These are phyloP conservation scores for Globisporangium canariense DNA, from an alignment of 352 stramenopile genomes.

Conservation along the genomic window DNA sequence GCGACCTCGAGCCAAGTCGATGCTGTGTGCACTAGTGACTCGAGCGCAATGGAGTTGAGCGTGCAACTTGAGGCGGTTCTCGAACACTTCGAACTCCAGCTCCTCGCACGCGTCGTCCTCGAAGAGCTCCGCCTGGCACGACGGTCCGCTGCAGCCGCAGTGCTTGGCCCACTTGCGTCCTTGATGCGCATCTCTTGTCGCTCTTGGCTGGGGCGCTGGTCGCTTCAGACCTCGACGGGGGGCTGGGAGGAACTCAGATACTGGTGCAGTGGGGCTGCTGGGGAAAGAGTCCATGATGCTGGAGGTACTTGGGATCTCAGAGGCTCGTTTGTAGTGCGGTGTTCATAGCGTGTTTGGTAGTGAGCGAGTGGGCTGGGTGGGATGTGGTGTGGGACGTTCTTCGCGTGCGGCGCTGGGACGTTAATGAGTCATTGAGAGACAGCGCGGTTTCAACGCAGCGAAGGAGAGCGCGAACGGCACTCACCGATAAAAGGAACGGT, in stretches of 20 bases:
- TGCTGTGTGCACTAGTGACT: too few species aligned
- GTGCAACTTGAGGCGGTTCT: neutral
- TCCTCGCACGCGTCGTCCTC: constrained; percentile 8
- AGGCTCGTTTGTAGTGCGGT: neutral
- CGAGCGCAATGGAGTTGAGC: neutral
- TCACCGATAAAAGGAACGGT: neutral
- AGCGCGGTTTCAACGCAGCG: neutral
- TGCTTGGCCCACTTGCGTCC: constrained; percentile 12
- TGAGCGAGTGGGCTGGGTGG: neutral
- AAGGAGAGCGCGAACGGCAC: neutral
- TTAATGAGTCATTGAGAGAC: constrained; percentile 2
- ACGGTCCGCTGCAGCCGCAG: constrained; percentile 10
- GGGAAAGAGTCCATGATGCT: neutral
- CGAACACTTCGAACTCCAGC: neutral
- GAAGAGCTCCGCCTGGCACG: constrained; percentile 10
- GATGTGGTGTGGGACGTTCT: neutral
- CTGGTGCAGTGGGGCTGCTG: neutral
- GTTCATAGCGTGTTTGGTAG: neutral
- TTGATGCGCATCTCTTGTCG: neutral
- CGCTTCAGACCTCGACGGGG: constrained; percentile 5
- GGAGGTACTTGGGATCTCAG: neutral
- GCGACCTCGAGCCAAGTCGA: neutral
- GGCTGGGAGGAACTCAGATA: neutral
- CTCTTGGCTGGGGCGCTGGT: neutral
- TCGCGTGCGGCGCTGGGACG: neutral